Evolutionary conservation across 2,329 filamentous ascomycete genomes (phyloP), one percentile per base, ranked within the genome.

Genomic region (Aspergillus sp.): DNA sequence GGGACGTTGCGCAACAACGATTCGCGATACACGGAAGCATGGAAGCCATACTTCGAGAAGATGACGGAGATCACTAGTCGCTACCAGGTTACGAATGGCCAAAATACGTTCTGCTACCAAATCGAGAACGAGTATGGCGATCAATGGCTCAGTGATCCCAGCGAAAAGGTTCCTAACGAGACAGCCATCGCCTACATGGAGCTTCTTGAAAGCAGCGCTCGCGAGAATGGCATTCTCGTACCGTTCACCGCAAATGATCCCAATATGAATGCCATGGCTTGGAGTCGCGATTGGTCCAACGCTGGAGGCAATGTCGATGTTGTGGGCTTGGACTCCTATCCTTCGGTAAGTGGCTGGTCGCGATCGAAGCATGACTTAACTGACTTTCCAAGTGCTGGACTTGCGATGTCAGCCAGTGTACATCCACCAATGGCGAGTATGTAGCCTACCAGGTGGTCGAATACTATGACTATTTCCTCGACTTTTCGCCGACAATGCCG

Each of bases 331-430:
- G 71, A 73, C 32, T 72, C 70, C 4, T 73, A 73, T 51, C 71
- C 8, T 82, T 87, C 61, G 81, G 87, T 53, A 82, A 87, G 68
- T 78, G 83, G 21, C 79, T 76, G 53, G 25, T 17, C 12, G 32
- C 19, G 30, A 10, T 28, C 38, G 5, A 13, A 25, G 6, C 2
- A 17, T 41, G 17, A 30, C 30, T 45, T 80, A 84, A 2, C 84
- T 87, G 66, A 81, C 79, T 61, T 85, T 84, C 56, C 82, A 80
- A 72, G 72, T 88, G 86, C 76, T 88, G 85, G 85, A 86, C 83
- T 56, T 89, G 87, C 69, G 85, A 88, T 58, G 73, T 87, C 8
- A 81, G 80, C 30, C 85, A 87, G 60, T 88, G 87, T 66, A 84
- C 81, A 1, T 81, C 83, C 2, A 85, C 84, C 0, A 88, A 88